Conservation (phyloP, 768 basidiomycete genomes). For the Leccinum fibrillosum region DNA sequence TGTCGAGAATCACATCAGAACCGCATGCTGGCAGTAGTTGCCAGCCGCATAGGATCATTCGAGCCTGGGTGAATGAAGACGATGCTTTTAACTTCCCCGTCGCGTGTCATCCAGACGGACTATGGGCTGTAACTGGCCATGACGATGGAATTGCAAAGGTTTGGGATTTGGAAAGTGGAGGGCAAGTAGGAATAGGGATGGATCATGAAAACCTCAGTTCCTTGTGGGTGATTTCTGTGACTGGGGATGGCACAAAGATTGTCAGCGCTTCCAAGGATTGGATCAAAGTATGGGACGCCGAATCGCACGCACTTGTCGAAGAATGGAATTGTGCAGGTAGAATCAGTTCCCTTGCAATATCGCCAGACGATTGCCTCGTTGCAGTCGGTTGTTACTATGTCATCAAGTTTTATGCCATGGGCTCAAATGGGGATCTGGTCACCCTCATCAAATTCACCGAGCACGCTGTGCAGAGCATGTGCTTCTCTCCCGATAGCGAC, state of each 20-base stretch:
- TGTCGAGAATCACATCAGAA: too few relatives aligned
- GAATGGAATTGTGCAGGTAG: not conserved
- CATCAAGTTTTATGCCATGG: not conserved
- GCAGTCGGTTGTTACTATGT: not conserved
- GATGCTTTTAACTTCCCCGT: too few relatives aligned
- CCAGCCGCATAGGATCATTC: too few relatives aligned
- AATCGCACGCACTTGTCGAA: not conserved
- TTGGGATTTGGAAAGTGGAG: conserved; percentile 6
- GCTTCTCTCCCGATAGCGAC: not conserved
- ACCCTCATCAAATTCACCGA: not conserved
- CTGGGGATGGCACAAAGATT: not conserved
- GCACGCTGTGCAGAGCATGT: not conserved
- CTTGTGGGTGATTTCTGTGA: not conserved
- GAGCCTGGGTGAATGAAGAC: too few relatives aligned
- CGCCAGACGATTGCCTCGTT: not conserved
- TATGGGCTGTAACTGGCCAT: not conserved
- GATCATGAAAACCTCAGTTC: not conserved
- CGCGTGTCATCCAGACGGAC: not conserved
- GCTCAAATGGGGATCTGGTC: not conserved
- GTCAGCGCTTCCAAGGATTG: not conserved
- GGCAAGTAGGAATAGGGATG: not conserved
- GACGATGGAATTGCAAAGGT: not conserved
- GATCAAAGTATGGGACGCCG: not conserved
- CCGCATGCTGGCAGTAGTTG: too few relatives aligned
- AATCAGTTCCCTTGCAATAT: not conserved